Evolutionary conservation across 2,329 filamentous ascomycete species (phyloP).

Genomic region (Lanzia echinophila): DNA sequence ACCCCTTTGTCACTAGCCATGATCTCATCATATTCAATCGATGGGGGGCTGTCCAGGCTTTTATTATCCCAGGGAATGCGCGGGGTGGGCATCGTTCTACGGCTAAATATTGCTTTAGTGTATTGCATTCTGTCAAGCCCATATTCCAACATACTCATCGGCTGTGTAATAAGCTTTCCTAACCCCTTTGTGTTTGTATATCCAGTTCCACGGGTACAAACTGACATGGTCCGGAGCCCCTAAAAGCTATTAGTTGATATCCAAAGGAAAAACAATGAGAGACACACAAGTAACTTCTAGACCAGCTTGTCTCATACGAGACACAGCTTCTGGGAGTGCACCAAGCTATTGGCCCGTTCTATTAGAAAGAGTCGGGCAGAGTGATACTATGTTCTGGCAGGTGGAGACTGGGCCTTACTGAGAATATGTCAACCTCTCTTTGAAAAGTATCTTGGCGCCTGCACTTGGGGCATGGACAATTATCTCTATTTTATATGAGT

Average conservation of each 20-base stretch:
- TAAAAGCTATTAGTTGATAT: constrained; percentile 30
- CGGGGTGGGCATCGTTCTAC: background rate
- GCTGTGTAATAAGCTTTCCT: constrained; percentile 22
- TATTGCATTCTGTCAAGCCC: background rate
- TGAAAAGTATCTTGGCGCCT: constrained; percentile 66
- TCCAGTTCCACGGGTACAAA: constrained; percentile 58
- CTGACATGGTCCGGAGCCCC: constrained; percentile 66
- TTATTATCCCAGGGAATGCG: background rate
- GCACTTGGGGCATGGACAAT: constrained; percentile 63
- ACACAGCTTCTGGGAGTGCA: background rate
- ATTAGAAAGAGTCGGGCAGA: background rate
- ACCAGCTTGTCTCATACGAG: constrained; percentile 24
- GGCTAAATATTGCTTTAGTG: background rate
- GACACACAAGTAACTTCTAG: constrained; percentile 46
- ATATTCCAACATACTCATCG: background rate
- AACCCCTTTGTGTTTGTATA: constrained; percentile 41
- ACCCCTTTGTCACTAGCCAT: constrained; percentile 52
- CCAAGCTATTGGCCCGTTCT: background rate
- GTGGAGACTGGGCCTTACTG: constrained; percentile 17
- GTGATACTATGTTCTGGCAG: background rate
- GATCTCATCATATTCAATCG: constrained; percentile 52
- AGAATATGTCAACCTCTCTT: constrained; percentile 60
- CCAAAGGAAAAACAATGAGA: background rate
- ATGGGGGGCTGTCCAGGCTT: constrained; percentile 43
- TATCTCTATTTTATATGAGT: constrained; percentile 43